Conservation (phyloP, 1,139 yeast species). For the Oligophagozyma castellii region DNA sequence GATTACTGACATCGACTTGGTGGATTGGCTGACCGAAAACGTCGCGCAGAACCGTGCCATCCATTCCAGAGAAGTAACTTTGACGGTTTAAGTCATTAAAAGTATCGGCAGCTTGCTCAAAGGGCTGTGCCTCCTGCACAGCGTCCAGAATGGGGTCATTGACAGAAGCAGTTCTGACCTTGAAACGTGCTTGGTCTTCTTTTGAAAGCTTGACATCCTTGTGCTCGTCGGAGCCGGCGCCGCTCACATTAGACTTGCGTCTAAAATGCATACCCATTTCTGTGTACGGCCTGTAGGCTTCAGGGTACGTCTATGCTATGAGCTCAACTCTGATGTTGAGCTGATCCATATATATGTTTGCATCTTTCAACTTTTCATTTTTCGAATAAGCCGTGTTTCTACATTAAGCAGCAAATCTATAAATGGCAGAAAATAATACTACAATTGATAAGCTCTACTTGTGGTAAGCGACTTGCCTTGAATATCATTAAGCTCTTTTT, state of each 20-base stretch:
- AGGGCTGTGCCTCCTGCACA: constrained; percentile 91
- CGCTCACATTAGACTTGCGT: constrained; percentile 15
- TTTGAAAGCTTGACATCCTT: constrained; percentile 26
- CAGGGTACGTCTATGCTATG: too few species aligned
- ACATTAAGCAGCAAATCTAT: too few species aligned
- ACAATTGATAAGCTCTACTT: too few species aligned
- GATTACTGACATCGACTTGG: constrained; percentile 79
- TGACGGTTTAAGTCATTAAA: constrained; percentile 20
- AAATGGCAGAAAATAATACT: too few species aligned
- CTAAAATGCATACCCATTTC: constrained; percentile 12
- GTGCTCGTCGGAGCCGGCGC: constrained; percentile 6
- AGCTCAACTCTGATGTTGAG: too few species aligned
- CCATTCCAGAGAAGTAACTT: constrained; percentile 20
- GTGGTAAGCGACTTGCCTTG: too few species aligned
- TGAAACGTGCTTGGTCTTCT: constrained; percentile 34
- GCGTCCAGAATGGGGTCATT: constrained; percentile 87
- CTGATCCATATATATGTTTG: too few species aligned
- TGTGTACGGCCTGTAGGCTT: neutral
- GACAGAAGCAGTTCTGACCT: constrained; percentile 44
- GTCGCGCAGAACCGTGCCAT: constrained; percentile 37
- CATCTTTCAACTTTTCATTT: too few species aligned
- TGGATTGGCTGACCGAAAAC: constrained; percentile 69
- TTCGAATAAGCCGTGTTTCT: too few species aligned
- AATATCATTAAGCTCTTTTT: too few species aligned
- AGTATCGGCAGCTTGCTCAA: constrained; percentile 52